phyloP scores from a whole-genome alignment of 108 stramenopile species.

The Craspedostauros australis region DNA sequence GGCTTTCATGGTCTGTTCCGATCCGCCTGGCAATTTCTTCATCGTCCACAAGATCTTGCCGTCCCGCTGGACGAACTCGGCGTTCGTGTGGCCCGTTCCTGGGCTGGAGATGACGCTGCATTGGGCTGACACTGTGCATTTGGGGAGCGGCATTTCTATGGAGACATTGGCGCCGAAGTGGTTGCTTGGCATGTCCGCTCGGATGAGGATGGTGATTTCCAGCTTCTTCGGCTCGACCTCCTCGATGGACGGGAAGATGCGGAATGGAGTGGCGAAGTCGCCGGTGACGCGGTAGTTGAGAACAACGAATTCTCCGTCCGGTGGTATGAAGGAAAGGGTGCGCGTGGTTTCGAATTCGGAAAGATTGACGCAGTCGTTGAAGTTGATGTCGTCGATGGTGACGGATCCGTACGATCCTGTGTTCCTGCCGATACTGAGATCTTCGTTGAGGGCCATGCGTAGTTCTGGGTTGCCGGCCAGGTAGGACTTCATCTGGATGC shows the following conservation, averaged over 20 bases:
- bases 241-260: constrained; percentile 93
- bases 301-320: constrained; percentile 99
- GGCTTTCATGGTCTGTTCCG: constrained; percentile 90
- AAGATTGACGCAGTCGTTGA: constrained; percentile 97
- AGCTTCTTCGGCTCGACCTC: constrained; percentile 87
- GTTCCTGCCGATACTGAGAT: constrained; percentile 91
- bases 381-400: constrained; percentile 94
- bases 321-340: constrained; percentile 88
- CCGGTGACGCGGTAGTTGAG: constrained; percentile 95
- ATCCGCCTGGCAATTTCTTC: constrained; percentile 94
- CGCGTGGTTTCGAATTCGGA: constrained; percentile 90
- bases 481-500: constrained; percentile 95
- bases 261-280: constrained; percentile 96
- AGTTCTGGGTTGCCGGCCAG: constrained; percentile 97
- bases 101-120: constrained; percentile 67
- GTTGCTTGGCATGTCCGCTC: constrained; percentile 94
- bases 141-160: constrained; percentile 85
- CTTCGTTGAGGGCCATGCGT: constrained; percentile 95
- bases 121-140: constrained; percentile 56
- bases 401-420: constrained; percentile 69
- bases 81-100: constrained; percentile 50
- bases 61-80: constrained; percentile 76
- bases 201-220: constrained; percentile 81
- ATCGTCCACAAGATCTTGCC: constrained; percentile 92
- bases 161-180: constrained; percentile 96